phyloP scores from a whole-genome alignment of 176 grass and related monocot species.

The Phoenix roebelenii region DNA sequence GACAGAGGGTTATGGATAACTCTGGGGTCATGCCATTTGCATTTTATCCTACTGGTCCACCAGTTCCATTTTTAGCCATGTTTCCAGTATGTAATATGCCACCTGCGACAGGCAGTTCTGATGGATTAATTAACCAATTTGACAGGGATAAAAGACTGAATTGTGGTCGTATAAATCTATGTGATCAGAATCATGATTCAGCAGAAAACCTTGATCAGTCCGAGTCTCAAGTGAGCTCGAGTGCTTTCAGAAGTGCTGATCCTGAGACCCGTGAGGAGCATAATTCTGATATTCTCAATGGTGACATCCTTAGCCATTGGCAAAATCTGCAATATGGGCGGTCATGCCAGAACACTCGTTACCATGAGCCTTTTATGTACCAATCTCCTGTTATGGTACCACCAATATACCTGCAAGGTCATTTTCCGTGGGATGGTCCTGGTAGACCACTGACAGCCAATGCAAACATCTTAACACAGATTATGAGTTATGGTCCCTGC shows the following conservation, averaged over 20 bases:
- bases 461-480: constrained; percentile 42
- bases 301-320: constrained; percentile 53
- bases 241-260: constrained; percentile 26
- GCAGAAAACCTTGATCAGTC: constrained; percentile 32
- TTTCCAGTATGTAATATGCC: constrained; percentile 27
- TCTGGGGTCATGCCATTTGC: constrained; percentile 25
- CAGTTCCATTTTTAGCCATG: constrained; percentile 45
- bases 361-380: constrained; percentile 24
- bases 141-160: constrained; percentile 40
- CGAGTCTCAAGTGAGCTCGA: constrained; percentile 31
- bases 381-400: constrained; percentile 36
- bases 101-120: constrained; percentile 15
- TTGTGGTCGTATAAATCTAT: constrained; percentile 33
- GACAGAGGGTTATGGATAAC: constrained; percentile 54
- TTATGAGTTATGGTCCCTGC: constrained; percentile 35
- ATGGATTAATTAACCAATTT: constrained; percentile 43
- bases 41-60: constrained; percentile 65
- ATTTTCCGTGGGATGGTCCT: constrained; percentile 63
- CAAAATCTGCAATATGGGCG: constrained; percentile 63
- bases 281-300: constrained; percentile 68
- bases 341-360: constrained; percentile 44
- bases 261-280: constrained; percentile 37
- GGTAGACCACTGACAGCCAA: constrained; percentile 52
- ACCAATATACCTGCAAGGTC: constrained; percentile 40
- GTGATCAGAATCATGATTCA: constrained; percentile 34